Conservation (phyloP, 192 early-diverging fungal genomes). For the Thamnidium elegans region DNA sequence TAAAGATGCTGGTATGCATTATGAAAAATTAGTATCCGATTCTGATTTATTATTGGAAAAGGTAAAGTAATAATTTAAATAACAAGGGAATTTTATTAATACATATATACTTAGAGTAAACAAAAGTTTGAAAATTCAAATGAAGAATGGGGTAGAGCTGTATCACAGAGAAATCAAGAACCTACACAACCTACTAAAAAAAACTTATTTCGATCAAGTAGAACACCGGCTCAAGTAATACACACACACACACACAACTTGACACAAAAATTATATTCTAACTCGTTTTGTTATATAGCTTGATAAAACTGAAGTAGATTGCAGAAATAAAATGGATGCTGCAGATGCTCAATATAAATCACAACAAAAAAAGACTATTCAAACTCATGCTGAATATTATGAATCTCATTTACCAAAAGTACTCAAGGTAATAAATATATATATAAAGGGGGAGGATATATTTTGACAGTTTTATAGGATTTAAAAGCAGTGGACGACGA, state of each 20-base stretch:
- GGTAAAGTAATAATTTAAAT: slow-evolving; percentile 33
- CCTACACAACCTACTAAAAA: slow-evolving; percentile 39
- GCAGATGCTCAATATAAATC: slow-evolving; percentile 85
- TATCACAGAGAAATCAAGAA: slow-evolving; percentile 54
- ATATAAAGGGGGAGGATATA: background rate
- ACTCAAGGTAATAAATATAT: slow-evolving; percentile 55
- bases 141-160: slow-evolving; percentile 82
- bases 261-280: no score
- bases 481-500: slow-evolving; percentile 81
- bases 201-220: slow-evolving; percentile 48
- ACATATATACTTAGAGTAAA: slow-evolving; percentile 52
- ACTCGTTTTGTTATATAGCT: no score
- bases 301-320: slow-evolving; percentile 82
- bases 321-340: slow-evolving; percentile 71
- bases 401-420: slow-evolving; percentile 80
- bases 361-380: slow-evolving; percentile 73
- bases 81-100: no score
- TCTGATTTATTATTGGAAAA: slow-evolving; percentile 79
- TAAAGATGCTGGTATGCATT: slow-evolving; percentile 76
- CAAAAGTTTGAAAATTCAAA: slow-evolving; percentile 66
- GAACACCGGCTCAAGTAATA: slow-evolving; percentile 61
- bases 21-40: slow-evolving; percentile 75
- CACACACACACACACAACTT: slow-evolving; percentile 12
- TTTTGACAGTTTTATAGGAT: slow-evolving; percentile 26
- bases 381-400: slow-evolving; percentile 74